phyloP scores from a whole-genome alignment of 345 rosid genomes.

The Nasturtium officinale region DNA sequence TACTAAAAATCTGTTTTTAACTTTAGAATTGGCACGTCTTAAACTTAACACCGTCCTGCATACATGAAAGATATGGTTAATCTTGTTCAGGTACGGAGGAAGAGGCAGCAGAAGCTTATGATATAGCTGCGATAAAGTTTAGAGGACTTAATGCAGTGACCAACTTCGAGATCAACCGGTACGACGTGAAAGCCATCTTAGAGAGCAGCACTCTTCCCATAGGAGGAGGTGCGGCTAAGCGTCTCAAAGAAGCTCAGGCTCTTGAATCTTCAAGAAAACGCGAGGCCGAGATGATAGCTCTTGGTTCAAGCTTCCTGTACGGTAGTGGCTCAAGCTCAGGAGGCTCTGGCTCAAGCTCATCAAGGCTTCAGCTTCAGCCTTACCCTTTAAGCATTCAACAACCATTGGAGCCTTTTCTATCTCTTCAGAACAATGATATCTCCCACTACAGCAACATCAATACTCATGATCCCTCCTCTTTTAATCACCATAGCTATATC shows the following conservation, averaged over 20 bases:
- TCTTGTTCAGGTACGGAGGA: constrained; percentile 77
- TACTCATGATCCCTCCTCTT: constrained; percentile 59
- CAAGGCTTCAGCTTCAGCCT: constrained; percentile 60
- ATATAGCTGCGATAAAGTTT: constrained; percentile 95
- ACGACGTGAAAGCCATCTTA: constrained; percentile 90
- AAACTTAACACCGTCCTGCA: background rate
- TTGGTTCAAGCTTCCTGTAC: constrained; percentile 61
- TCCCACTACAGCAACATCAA: constrained; percentile 53
- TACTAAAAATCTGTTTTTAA: background rate
- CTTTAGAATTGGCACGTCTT: constrained; percentile 5
- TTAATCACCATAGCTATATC: constrained; percentile 57
- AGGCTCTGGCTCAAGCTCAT: constrained; percentile 52
- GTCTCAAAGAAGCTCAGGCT: constrained; percentile 96
- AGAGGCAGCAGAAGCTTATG: constrained; percentile 99
- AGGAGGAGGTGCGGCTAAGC: constrained; percentile 95
- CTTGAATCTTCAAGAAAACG: constrained; percentile 81
- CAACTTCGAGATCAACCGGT: constrained; percentile 95
- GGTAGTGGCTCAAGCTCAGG: constrained; percentile 55
- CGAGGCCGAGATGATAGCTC: constrained; percentile 82
- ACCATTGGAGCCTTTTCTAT: constrained; percentile 66
- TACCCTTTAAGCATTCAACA: constrained; percentile 69
- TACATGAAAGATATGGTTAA: background rate
- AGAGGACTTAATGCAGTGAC: constrained; percentile 94
- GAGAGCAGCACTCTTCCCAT: constrained; percentile 94
- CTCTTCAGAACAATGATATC: constrained; percentile 75